A percentile compares a stretch with the other conserved stretches of the same genome.
Evolutionary conservation across 2,329 filamentous ascomycete species (phyloP).

Genomic region (Penicillium sp.): DNA sequence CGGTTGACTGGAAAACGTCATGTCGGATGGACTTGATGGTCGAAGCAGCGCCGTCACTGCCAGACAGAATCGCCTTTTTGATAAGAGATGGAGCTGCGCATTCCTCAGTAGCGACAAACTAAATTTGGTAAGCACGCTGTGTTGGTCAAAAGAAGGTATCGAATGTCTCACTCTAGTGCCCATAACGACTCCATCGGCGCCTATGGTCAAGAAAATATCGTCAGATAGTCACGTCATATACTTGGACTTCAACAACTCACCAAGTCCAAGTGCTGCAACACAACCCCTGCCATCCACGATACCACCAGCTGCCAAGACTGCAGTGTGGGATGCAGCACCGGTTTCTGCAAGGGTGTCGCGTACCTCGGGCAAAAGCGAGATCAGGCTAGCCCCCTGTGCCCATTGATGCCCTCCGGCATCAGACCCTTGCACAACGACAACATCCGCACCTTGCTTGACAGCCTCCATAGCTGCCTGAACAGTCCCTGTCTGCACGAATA

Average conservation of each 20-base stretch:
- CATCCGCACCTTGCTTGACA: constrained; percentile 54
- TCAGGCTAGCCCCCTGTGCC: constrained; percentile 53
- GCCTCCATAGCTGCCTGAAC: constrained; percentile 57
- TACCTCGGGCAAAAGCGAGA: constrained; percentile 61
- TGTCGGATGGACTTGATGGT: constrained; percentile 47
- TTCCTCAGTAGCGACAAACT: constrained; percentile 50
- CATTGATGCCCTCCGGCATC: constrained; percentile 68
- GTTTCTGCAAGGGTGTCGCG: constrained; percentile 43
- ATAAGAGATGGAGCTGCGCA: constrained; percentile 44
- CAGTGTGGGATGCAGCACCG: constrained; percentile 29
- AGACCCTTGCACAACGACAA: constrained; percentile 62
- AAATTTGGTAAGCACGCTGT: constrained; percentile 24
- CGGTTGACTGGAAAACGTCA: constrained; percentile 23
- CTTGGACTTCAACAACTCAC: constrained; percentile 28
- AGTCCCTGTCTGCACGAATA: constrained; percentile 65
- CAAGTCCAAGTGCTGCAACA: constrained; percentile 57
- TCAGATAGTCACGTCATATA: not conserved
- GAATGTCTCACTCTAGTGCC: constrained; percentile 18
- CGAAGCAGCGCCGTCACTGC: constrained; percentile 47
- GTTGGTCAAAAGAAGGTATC: not conserved
- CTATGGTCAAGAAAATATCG: constrained; percentile 2
- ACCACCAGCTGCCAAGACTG: constrained; percentile 60
- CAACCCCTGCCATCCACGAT: constrained; percentile 59
- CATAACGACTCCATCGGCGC: constrained; percentile 23
- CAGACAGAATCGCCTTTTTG: constrained; percentile 45